These are phyloP conservation scores for Stephania japonica DNA, from an alignment of 164 flowering plant species.

Conservation along the genomic window DNA sequence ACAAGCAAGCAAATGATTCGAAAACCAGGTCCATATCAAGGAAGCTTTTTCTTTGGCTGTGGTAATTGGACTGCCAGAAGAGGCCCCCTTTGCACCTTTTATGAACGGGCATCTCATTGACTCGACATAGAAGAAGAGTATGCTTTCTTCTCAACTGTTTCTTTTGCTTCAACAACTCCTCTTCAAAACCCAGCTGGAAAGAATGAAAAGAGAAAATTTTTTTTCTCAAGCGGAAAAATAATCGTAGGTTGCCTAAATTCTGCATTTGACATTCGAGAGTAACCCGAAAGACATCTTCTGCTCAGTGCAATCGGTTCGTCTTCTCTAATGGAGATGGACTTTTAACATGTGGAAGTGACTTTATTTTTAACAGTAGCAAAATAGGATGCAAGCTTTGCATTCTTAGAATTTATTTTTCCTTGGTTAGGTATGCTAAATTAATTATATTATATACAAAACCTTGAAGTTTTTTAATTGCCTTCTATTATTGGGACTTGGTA, in stretches of 20 bases:
- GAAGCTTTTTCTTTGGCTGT: constrained; percentile 78
- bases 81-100: constrained; percentile 71
- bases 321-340: constrained; percentile 7
- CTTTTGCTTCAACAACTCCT: neutral
- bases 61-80: constrained; percentile 78
- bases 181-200: constrained; percentile 5
- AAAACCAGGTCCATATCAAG: constrained; percentile 77
- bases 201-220: constrained; percentile 1
- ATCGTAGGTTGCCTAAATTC: constrained; percentile 6
- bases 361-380: constrained; percentile 23
- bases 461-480: neutral
- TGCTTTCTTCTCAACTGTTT: constrained; percentile 8
- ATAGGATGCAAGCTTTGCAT: constrained; percentile 14
- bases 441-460: constrained; percentile 24
- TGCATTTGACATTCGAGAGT: constrained; percentile 10
- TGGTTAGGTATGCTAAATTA: constrained; percentile 21
- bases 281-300: neutral
- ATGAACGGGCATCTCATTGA: constrained; percentile 67
- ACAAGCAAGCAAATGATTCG: constrained; percentile 52
- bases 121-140: constrained; percentile 6
- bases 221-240: neutral
- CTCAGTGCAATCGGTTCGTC: constrained; percentile 4
- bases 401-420: constrained; percentile 23
- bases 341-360: constrained; percentile 38
- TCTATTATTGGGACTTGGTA: neutral